phyloP scores from a whole-genome alignment of 2,329 filamentous ascomycete species.

The Ceratocystis cubensis region DNA sequence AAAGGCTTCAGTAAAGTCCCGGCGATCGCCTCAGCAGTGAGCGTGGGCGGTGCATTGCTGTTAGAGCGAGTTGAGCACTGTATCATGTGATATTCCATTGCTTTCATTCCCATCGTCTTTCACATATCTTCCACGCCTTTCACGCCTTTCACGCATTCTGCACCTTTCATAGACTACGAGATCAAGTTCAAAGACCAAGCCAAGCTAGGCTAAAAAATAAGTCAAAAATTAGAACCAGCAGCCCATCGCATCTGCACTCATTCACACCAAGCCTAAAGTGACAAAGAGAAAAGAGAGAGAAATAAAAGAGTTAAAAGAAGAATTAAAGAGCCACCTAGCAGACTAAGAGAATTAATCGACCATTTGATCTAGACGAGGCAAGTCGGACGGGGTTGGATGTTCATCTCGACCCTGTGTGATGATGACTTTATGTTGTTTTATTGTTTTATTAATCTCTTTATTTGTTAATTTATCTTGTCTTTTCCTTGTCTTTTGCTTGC shows the following conservation, averaged over 20 bases:
- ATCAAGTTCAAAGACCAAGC: background rate
- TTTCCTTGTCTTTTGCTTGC: no score
- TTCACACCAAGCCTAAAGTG: background rate
- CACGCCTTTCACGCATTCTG: background rate
- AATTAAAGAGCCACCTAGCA: background rate
- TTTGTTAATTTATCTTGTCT: no score
- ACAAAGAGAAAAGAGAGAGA: constrained; percentile 1
- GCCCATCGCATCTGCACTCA: background rate
- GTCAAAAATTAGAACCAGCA: background rate
- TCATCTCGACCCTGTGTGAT: background rate
- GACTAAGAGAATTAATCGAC: background rate
- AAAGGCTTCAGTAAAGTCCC: no score
- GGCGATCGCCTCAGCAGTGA: no score
- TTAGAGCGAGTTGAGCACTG: no score
- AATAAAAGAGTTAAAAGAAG: background rate
- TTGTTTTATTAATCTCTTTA: no score
- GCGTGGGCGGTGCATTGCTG: no score
- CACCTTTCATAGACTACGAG: background rate
- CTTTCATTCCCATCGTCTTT: background rate
- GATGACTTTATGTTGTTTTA: no score
- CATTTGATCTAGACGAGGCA: background rate
- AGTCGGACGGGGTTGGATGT: background rate
- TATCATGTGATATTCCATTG: no score
- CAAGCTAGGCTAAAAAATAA: background rate
- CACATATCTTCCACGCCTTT: background rate